Evolutionary conservation across 2,329 filamentous ascomycete species (phyloP), one percentile per base, ranked within the genome.

Genomic region (Chrysoporthe cubensis): DNA sequence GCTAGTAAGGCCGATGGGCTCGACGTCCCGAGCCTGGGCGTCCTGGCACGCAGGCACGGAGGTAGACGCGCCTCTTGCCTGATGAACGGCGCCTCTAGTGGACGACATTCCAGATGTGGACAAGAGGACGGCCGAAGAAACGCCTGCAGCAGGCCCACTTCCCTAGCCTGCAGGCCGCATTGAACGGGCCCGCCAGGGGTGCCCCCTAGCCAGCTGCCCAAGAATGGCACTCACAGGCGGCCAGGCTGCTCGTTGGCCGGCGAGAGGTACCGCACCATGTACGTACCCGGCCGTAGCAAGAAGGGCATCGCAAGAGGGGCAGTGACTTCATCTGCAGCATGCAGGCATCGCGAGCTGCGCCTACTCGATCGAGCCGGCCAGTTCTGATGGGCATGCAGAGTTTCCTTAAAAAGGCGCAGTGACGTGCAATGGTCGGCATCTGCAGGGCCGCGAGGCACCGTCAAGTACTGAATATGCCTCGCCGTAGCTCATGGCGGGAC

Each of bases 101-200:
- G 64, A 67, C 65, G 66, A 68, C 56, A 56, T 65, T 62, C 66
- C 68, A 50, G 34, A 67, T 65, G 21, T 46, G 56, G 60, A 50
- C 58, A 67, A 65, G 66, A 54, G 62, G 46, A 44, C 7, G 62
- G 42, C 62, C 58, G 50, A 65, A 61, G 62, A 65, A 61, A 70
- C 62, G 59, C 68, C 68, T 70, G 68, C 66, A 66, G 62, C 37
- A 50, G 48, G 62, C 62, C 59, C 63, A 63, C 68, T 70, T 63
- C 52, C 44, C 62, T 66, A 62, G 66, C 68, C 66, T 70, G 66
- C 66, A 67, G 66, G 66, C 59, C 67, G 68, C 68, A 67, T 64
- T 60, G 64, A 58, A 59, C 54, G 66, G 68, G 59, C 68, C 62
- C 37, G 66, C 48, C 59, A 64, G 54, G 64, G 64, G 52, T 46